These are phyloP conservation scores for Lithocarpus polystachyus DNA, from an alignment of 306 rosid genomes.

Conservation along the genomic window DNA sequence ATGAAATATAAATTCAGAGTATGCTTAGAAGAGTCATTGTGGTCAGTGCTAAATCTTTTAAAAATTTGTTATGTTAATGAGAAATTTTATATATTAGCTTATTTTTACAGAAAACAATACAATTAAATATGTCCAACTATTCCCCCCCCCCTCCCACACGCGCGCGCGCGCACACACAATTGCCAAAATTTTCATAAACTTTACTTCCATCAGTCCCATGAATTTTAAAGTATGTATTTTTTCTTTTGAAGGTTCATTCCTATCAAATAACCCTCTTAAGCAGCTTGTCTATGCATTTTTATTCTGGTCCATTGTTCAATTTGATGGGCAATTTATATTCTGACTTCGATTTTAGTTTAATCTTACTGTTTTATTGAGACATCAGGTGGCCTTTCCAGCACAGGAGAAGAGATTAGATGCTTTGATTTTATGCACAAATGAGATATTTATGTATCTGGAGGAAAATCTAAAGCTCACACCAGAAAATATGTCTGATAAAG, in stretches of 20 bases:
- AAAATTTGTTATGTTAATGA: background rate
- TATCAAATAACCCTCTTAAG: background rate
- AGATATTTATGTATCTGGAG: constrained; percentile 74
- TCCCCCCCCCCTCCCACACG: too few relatives aligned
- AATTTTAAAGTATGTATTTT: background rate
- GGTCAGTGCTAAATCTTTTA: background rate
- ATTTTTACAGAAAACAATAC: background rate
- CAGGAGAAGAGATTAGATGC: constrained; percentile 93
- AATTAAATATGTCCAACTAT: background rate
- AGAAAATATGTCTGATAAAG: constrained; percentile 77
- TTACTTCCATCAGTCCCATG: background rate
- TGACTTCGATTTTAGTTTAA: constrained; percentile 15
- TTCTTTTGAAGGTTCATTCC: background rate
- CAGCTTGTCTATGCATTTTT: background rate
- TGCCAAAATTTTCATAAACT: background rate
- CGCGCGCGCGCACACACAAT: too few relatives aligned
- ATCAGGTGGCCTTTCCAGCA: constrained; percentile 87
- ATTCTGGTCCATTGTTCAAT: constrained; percentile 3
- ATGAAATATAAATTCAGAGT: background rate
- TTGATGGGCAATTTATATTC: constrained; percentile 9
- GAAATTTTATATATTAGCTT: background rate
- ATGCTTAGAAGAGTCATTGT: background rate
- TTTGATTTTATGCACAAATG: constrained; percentile 69
- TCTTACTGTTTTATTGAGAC: constrained; percentile 17
- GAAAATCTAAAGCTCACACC: constrained; percentile 90